Percentiles rank a stretch among this genome's conserved stretches.
These are phyloP conservation scores for Fonsecaea monophora DNA, from an alignment of 2,329 filamentous ascomycete genomes.

Conservation along the genomic window DNA sequence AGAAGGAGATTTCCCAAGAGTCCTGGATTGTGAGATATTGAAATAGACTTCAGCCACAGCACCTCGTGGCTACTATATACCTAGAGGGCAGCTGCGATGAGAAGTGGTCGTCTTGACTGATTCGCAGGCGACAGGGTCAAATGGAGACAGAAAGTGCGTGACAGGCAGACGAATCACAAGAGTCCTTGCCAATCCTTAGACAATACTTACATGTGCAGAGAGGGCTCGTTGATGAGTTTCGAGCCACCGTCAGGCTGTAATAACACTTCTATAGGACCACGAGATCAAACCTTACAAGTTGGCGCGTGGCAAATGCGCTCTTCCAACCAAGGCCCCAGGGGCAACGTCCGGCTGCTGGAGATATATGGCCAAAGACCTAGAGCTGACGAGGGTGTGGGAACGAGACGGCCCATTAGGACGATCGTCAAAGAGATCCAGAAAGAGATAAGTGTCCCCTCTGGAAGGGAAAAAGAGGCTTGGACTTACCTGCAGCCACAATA, in stretches of 20 bases:
- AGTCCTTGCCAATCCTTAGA: background rate
- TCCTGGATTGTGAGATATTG: background rate
- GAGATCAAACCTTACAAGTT: conserved; percentile 20
- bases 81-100: conserved; percentile 1
- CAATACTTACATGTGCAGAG: conserved; percentile 12
- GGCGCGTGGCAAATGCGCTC: conserved; percentile 29
- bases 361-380: conserved; percentile 9
- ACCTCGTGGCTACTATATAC: conserved; percentile 20
- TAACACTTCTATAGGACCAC: conserved; percentile 17
- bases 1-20: background rate
- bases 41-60: conserved; percentile 11
- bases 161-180: conserved; percentile 22
- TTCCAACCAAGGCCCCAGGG: conserved; percentile 12
- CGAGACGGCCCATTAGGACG: conserved; percentile 15
- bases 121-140: conserved; percentile 14
- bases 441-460: conserved; percentile 16
- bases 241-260: conserved; percentile 21
- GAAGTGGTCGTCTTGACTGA: conserved; percentile 7
- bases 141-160: conserved; percentile 19
- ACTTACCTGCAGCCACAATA: conserved; percentile 27
- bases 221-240: conserved; percentile 15
- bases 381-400: conserved; percentile 18
- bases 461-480: conserved; percentile 17
- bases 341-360: conserved; percentile 18
- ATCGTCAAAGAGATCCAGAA: conserved; percentile 16